Percentiles rank a stretch among this genome's conserved stretches.
These are phyloP conservation scores for Penicillium sp. DNA, from an alignment of 2,329 filamentous ascomycete genomes.

Conservation along the genomic window DNA sequence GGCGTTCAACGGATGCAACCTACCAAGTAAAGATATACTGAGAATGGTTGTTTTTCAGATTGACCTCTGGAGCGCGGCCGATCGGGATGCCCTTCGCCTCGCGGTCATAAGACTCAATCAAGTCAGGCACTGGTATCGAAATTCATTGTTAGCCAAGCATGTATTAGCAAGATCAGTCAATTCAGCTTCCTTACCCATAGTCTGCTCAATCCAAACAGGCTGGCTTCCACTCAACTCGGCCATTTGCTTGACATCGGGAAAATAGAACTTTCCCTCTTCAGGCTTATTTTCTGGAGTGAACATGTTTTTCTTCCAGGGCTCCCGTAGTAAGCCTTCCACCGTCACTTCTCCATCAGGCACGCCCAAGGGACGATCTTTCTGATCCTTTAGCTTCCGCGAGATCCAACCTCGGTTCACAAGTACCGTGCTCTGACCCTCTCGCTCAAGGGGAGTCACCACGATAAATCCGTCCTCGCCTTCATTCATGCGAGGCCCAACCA, in stretches of 20 bases:
- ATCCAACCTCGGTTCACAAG: constrained; percentile 94
- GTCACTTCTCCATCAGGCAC: constrained; percentile 69
- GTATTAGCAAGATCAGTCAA: constrained; percentile 2
- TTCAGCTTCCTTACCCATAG: constrained; percentile 65
- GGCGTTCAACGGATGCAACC: constrained; percentile 32
- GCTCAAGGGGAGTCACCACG: constrained; percentile 86
- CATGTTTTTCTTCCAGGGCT: constrained; percentile 96
- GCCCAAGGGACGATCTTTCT: constrained; percentile 61
- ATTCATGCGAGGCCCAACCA: constrained; percentile 83
- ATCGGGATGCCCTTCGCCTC: constrained; percentile 82
- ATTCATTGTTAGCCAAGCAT: constrained; percentile 16
- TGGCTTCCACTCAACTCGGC: constrained; percentile 77
- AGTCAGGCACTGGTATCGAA: constrained; percentile 64
- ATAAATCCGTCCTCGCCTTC: constrained; percentile 90
- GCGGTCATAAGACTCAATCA: constrained; percentile 72
- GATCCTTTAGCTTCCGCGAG: constrained; percentile 66
- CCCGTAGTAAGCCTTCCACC: constrained; percentile 78
- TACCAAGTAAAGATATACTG: constrained; percentile 99
- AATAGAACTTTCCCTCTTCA: constrained; percentile 83
- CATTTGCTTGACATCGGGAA: constrained; percentile 92
- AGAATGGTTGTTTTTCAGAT: constrained; percentile 91
- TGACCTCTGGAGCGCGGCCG: constrained; percentile 82
- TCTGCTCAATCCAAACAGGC: constrained; percentile 92
- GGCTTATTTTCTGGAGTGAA: constrained; percentile 92
- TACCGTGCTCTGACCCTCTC: constrained; percentile 62